These are phyloP conservation scores for Wallacemonas rigidus DNA, from an alignment of 208 protist species.

Conservation along the genomic window DNA sequence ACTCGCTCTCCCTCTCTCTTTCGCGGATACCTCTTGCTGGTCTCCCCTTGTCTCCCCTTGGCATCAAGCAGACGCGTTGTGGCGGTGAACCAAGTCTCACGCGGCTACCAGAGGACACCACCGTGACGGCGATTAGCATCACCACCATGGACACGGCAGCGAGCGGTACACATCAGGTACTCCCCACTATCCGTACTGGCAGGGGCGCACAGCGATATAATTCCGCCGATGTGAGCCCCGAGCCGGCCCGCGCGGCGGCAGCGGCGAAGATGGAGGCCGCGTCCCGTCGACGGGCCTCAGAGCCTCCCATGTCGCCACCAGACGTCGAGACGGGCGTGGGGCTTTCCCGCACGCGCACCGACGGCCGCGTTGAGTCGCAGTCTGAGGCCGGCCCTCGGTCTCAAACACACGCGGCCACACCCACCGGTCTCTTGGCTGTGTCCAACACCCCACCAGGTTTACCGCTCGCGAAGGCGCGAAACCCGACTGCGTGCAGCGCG, in stretches of 20 bases:
- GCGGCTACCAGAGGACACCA: too few species aligned
- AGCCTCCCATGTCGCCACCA: background rate
- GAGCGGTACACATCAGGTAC: background rate
- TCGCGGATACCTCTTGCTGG: background rate
- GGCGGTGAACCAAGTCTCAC: too few species aligned
- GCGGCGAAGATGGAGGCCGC: background rate
- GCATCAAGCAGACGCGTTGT: too few species aligned
- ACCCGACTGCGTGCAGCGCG: background rate
- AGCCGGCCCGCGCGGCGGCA: background rate
- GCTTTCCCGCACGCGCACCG: background rate
- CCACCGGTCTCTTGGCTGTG: too few species aligned
- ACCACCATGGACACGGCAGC: too few species aligned
- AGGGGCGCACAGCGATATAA: conserved; percentile 3
- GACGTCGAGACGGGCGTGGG: background rate
- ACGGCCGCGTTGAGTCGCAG: background rate
- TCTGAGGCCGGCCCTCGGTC: too few species aligned
- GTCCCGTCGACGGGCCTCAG: background rate
- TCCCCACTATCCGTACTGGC: background rate
- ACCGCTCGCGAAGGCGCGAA: background rate
- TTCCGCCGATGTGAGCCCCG: conserved; percentile 8
- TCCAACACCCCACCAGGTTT: too few species aligned
- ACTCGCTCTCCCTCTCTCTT: too few species aligned
- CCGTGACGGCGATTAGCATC: too few species aligned
- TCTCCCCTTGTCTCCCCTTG: background rate
- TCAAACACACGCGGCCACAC: too few species aligned